Evolutionary conservation across 2,329 filamentous ascomycete genomes (phyloP), one percentile per base, ranked within the genome.

Genomic region (Penicillium sp.): DNA sequence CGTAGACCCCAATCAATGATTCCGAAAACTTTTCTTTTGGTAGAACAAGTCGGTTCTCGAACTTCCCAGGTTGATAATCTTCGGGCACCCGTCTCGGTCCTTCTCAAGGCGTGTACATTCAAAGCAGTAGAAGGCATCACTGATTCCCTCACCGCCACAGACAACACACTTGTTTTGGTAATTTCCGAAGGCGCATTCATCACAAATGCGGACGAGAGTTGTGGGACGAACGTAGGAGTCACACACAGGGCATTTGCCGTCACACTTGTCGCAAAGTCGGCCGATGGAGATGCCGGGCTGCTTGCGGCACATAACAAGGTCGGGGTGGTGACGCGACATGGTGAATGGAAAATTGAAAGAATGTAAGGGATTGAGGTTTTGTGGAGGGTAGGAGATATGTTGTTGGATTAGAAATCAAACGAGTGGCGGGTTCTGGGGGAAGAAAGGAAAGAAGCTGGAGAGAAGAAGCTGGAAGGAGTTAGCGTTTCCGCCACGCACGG

Each of bases 81-180:
- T 99, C 53, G 95, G 95, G 76, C 95, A 99, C 2, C 95, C 95
- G 73, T 99, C 95, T 59, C 95, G 83, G 74, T 99, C 95, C 79
- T 98, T 99, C 76, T 99, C 95, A 16, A 99, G 80, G 8, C 95
- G 85, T 57, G 95, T 99, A 76, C 95, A 99, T 79, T 99, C 95
- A 73, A 98, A 98, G 82, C 95, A 99, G 81, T 99, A 99, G 78
- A 98, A 98, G 49, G 95, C 95, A 75, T 99, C 95, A 33, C 90
- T 95, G 74, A 99, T 99, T 29, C 95, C 95, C 79, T 98, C 95
- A 68, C 95, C 95, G 74, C 95, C 95, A 78, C 95, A 99, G 44
- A 99, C 95, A 66, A 99, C 92, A 75, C 95, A 99, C 78, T 99
- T 99, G 82, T 99, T 99, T 81, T 98, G 95, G 82, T 97, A 99